A percentile compares a stretch with the other conserved stretches of the same genome.
Evolutionary conservation across 2,329 filamentous ascomycete species (phyloP).

Genomic region (Diaporthe caulivora): DNA sequence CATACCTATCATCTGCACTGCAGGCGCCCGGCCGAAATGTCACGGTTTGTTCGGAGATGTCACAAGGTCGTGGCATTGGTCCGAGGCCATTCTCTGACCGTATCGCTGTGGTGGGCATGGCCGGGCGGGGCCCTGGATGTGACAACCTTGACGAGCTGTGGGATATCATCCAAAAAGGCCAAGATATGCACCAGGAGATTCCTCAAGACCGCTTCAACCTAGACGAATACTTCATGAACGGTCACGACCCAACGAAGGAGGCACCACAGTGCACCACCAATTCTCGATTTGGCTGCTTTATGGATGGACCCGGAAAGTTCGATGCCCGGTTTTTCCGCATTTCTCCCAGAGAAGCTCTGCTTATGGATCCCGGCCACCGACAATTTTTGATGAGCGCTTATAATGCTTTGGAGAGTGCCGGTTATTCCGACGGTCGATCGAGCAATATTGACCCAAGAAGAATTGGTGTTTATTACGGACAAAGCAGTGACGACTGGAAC

Average conservation of each 20-base stretch:
- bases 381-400: neutral
- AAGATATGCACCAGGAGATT: slow-evolving; percentile 42
- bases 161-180: slow-evolving; percentile 34
- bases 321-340: slow-evolving; percentile 10
- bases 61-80: neutral
- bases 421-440: neutral
- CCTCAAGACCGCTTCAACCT: neutral
- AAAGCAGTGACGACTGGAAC: slow-evolving; percentile 1
- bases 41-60: neutral
- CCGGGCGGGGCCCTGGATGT: neutral
- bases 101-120: neutral
- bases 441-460: neutral
- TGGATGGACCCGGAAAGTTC: neutral
- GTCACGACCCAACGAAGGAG: slow-evolving; percentile 41
- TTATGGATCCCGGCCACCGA: neutral
- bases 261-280: slow-evolving; percentile 24
- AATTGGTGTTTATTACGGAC: slow-evolving; percentile 1
- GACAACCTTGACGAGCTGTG: neutral
- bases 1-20: neutral
- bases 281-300: neutral
- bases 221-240: slow-evolving; percentile 13
- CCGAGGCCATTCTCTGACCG: neutral
- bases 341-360: neutral
- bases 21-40: neutral
- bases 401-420: slow-evolving; percentile 13